These are phyloP conservation scores for Microcyclosporella mali DNA, from an alignment of 2,329 filamentous ascomycete species.

Conservation along the genomic window DNA sequence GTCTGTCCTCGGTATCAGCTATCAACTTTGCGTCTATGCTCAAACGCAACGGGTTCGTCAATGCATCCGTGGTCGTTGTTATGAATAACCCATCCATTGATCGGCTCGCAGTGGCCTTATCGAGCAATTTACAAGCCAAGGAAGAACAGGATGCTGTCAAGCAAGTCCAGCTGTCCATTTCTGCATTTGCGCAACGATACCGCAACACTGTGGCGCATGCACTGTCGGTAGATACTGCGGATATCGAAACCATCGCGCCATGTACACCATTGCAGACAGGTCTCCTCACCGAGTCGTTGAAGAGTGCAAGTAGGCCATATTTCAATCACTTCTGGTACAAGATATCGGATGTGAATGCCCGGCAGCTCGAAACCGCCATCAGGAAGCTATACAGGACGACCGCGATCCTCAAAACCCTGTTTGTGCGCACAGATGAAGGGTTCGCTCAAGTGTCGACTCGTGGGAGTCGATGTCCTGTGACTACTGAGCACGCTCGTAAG, in stretches of 20 bases:
- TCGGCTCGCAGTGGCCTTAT: slow-evolving; percentile 36
- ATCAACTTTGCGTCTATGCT: slow-evolving; percentile 62
- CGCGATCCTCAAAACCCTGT: slow-evolving; percentile 65
- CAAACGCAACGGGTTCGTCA: slow-evolving; percentile 55
- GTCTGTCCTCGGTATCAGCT: slow-evolving; percentile 80
- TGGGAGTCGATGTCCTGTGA: slow-evolving; percentile 11
- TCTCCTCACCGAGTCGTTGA: slow-evolving; percentile 67
- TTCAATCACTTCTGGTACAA: slow-evolving; percentile 68
- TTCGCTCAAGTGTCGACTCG: slow-evolving; percentile 66
- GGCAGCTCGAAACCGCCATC: slow-evolving; percentile 54
- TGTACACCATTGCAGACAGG: slow-evolving; percentile 84
- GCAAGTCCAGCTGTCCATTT: slow-evolving; percentile 48
- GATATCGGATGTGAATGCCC: slow-evolving; percentile 45
- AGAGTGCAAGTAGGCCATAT: slow-evolving; percentile 56
- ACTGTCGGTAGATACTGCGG: slow-evolving; percentile 45
- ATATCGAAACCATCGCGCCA: slow-evolving; percentile 69
- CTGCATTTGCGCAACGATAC: slow-evolving; percentile 59
- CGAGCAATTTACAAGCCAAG: slow-evolving; percentile 9
- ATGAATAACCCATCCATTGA: slow-evolving; percentile 51
- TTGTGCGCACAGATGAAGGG: slow-evolving; percentile 67
- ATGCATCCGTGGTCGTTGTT: slow-evolving; percentile 59
- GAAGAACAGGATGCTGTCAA: slow-evolving; percentile 36
- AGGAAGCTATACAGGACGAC: slow-evolving; percentile 44
- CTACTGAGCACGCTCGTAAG: slow-evolving; percentile 40
- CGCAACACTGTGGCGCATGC: slow-evolving; percentile 46